Conservation (phyloP, 2,329 filamentous ascomycete genomes). For the Xylariaceae sp. region DNA sequence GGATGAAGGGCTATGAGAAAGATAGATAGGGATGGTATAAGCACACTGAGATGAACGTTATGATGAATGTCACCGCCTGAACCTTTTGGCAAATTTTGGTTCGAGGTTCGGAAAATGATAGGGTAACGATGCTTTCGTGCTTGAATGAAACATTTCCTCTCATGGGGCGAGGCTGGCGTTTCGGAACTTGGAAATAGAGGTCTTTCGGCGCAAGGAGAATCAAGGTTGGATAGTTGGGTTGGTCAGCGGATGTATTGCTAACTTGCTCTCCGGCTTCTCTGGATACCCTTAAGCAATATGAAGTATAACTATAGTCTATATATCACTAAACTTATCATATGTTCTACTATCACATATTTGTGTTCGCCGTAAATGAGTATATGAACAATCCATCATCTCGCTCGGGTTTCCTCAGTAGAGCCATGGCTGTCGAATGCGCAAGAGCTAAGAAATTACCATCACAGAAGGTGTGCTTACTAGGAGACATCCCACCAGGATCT, state of each 20-base stretch:
- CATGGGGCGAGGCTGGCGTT: slow-evolving; percentile 10
- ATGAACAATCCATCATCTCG: too few relatives aligned
- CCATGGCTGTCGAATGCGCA: too few relatives aligned
- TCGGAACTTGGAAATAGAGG: neutral
- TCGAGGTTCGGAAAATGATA: too few relatives aligned
- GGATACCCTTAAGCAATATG: slow-evolving; percentile 26
- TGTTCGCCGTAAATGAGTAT: too few relatives aligned
- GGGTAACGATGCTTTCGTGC: too few relatives aligned
- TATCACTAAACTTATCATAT: slow-evolving; percentile 14
- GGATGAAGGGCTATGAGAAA: neutral
- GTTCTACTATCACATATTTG: neutral
- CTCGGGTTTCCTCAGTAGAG: too few relatives aligned
- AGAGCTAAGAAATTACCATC: too few relatives aligned
- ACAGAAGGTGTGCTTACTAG: too few relatives aligned
- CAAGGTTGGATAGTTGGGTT: slow-evolving; percentile 1
- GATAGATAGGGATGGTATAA: slow-evolving; percentile 17
- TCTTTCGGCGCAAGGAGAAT: slow-evolving; percentile 11
- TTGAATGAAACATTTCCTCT: too few relatives aligned
- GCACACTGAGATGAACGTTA: too few relatives aligned
- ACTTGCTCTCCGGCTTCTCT: slow-evolving; percentile 15
- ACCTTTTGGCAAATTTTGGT: too few relatives aligned
- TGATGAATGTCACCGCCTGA: too few relatives aligned
- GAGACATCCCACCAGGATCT: neutral
- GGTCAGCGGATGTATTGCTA: slow-evolving; percentile 7
- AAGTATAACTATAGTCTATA: slow-evolving; percentile 1